Evolutionary conservation across 768 basidiomycete species (phyloP).

Genomic region (Tricholoma hemisulphureum): DNA sequence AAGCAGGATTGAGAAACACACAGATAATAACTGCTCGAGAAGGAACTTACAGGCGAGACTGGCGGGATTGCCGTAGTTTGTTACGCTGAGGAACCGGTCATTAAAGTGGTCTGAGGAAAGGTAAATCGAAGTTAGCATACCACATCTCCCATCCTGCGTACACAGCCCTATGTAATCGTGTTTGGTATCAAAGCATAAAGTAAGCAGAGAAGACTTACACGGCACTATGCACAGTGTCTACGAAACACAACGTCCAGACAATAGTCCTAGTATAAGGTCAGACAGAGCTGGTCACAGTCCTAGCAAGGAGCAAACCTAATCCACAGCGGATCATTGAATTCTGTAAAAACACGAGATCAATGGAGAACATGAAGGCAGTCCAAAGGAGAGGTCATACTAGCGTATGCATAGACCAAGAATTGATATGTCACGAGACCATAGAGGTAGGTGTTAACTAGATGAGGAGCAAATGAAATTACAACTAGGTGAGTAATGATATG

Average conservation of each 20-base stretch:
- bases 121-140: constrained; percentile 8
- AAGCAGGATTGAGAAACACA: background rate
- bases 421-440: constrained; percentile 41
- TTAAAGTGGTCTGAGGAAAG: constrained; percentile 4
- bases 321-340: constrained; percentile 34
- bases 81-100: constrained; percentile 32
- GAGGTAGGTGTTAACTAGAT: constrained; percentile 26
- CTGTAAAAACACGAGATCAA: constrained; percentile 12
- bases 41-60: constrained; percentile 30
- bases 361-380: constrained; percentile 6
- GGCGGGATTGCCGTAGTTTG: constrained; percentile 38
- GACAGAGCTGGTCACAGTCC: background rate
- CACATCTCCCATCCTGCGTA: constrained; percentile 31
- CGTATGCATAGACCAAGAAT: constrained; percentile 32
- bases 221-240: constrained; percentile 36
- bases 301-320: constrained; percentile 22
- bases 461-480: background rate
- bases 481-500: background rate
- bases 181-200: background rate
- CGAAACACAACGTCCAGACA: constrained; percentile 28
- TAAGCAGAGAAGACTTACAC: constrained; percentile 19
- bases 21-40: background rate
- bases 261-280: constrained; percentile 20
- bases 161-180: constrained; percentile 20
- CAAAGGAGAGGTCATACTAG: constrained; percentile 21